Base-by-base conservation (phyloP, 2,329 filamentous ascomycete genomes). In the Monosporascus sp. region DNA sequence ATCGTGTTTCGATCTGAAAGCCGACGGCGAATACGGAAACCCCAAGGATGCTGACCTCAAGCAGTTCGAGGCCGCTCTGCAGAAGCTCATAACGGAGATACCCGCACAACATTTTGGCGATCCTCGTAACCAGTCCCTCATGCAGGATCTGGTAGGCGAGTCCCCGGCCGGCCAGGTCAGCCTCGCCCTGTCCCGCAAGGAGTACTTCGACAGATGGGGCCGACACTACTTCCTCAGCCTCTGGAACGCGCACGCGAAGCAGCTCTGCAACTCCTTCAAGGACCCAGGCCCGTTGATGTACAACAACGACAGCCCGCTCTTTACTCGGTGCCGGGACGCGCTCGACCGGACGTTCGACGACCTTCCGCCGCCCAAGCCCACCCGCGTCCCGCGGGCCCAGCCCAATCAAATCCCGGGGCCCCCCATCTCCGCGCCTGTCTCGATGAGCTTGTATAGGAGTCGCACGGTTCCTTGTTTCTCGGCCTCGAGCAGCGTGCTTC, bases 241-340 rank as follows among this genome's bases (percentile, higher is more conserved):
- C 2, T 76, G 78, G 26, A 74, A 78, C 55, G 81, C 82, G 0
- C 80, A 86, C 58, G 70, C 72, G 1, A 72, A 75, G 24, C 83
- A 86, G 64, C 67, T 78, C 9, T 84, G 82, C 70, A 84, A 83
- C 63, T 79, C 78, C 0, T 85, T 85, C 74, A 84, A 84, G 61
- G 83, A 86, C 55, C 70, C 77, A 0, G 82, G 82, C 0, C 79
- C 82, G 4, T 72, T 80, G 7, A 71, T 74, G 56, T 86, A 85
- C 59, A 76, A 80, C 0, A 11, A 35, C 31, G 63, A 73, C 1
- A 82, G 78, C 50, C 72, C 75, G 0, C 69, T 85, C 3, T 86
- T 86, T 61, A 63, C 66, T 19, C 37, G 49, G n/a, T 84, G 78
- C 60, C 70, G 80, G 8, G 71, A 79, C 48, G 59, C 65, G 1